phyloP scores from a whole-genome alignment of 2,329 filamentous ascomycete genomes.

The Colletotrichum sp. region DNA sequence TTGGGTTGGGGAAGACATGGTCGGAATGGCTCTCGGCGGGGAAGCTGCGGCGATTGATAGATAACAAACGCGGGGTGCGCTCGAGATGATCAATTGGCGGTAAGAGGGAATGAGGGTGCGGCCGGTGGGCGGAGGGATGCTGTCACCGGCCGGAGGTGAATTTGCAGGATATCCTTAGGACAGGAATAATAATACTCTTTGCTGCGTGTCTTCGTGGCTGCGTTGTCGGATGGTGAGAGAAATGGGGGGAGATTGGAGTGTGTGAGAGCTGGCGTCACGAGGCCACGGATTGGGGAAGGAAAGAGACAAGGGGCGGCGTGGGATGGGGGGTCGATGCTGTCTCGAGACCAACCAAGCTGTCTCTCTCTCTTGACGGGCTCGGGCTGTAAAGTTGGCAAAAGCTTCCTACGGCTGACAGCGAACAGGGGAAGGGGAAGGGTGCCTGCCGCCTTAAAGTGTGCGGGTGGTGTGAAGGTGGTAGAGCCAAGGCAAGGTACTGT shows the following conservation, averaged over 20 bases:
- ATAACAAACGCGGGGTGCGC: neutral
- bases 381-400: neutral
- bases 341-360: neutral
- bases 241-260: constrained; percentile 18
- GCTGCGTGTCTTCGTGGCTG: neutral
- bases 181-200: neutral
- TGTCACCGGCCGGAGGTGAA: neutral
- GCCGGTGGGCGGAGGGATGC: neutral
- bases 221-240: neutral
- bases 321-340: constrained; percentile 14
- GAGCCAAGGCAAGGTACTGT: neutral
- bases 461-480: neutral
- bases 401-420: neutral
- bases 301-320: constrained; percentile 16
- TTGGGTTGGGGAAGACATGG: constrained; percentile 22
- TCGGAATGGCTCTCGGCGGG: neutral
- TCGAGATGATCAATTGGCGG: neutral
- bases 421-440: neutral
- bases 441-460: neutral
- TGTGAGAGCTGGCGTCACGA: constrained; percentile 13
- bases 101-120: neutral
- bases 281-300: neutral
- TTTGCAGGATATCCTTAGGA: neutral
- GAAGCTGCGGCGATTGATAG: neutral
- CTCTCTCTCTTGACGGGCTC: neutral